Evolutionary conservation across 176 grass and related monocot species (phyloP), one percentile per base, ranked within the genome.

Genomic region (Aechmea fasciata): DNA sequence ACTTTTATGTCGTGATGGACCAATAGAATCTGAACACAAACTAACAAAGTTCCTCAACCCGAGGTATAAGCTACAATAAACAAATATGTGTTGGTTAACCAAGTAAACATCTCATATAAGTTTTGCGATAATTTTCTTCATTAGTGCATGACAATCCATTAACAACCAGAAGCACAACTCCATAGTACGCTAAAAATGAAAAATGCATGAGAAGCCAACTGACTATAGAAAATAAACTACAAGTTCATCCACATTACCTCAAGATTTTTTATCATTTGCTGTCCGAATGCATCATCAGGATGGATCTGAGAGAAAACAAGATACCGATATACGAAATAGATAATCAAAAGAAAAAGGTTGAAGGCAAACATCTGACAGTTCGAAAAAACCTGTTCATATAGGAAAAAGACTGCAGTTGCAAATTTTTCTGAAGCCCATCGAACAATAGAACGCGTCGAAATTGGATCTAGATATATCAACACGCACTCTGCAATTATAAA

Each of bases 401-500:
- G 72, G 84, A 92, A 90, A 83, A 97, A 97, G 47, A 90, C 69
- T 25, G 89, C 86, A 74, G 70, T 87, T 22, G 82, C 77, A 81
- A 97, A 92, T 73, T 87, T 90, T 71, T 79, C 69, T 62, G 93
- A 86, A 52, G 89, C 86, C 93, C 93, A 97, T 70, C 71, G 68
- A 80, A 90, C 93, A 79, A 97, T 85, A 71, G 81, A 52, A 85
- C 17, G 47, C 22, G 86, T 87, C 59, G 89, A 83, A 81, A 65
- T 79, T 71, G 93, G 89, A 77, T 97, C 82, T 57, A 97, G 70
- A 41, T 97, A 97, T 90, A 97, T 97, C 73, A 97, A 85, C 68
- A 97, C 93, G 74, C 93, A 97, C 69, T 92, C 93, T 83, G 89
- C 89, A 92, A 97, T 97, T 87, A 97, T 97, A 90, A 97, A 97